phyloP scores from a whole-genome alignment of 495 filamentous ascomycete species.

The Xylaria nigripes region DNA sequence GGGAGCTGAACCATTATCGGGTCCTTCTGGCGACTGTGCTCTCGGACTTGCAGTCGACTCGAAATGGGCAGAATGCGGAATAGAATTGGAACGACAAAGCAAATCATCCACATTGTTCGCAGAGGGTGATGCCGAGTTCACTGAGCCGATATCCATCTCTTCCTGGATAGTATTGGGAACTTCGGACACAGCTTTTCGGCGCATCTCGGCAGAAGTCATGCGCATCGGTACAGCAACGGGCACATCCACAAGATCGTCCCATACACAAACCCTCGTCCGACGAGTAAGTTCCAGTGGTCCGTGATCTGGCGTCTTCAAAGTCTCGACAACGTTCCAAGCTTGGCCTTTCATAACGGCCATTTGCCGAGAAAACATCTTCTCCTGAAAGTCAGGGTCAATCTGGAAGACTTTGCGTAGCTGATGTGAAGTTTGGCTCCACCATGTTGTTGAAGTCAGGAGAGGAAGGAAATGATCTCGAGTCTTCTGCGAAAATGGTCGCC shows the following conservation, averaged over 20 bases:
- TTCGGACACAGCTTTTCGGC: slow-evolving; percentile 45
- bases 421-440: slow-evolving; percentile 94
- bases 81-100: slow-evolving; percentile 54
- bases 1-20: slow-evolving; percentile 6
- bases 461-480: slow-evolving; percentile 92
- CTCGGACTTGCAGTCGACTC: slow-evolving; percentile 53
- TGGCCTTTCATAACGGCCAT: slow-evolving; percentile 99
- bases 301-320: slow-evolving; percentile 82
- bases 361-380: slow-evolving; percentile 93
- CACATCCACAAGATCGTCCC: slow-evolving; percentile 96
- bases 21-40: slow-evolving; percentile 20
- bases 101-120: slow-evolving; percentile 47
- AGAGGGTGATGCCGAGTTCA: slow-evolving; percentile 46
- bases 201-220: slow-evolving; percentile 68
- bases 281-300: slow-evolving; percentile 90
- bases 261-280: slow-evolving; percentile 84
- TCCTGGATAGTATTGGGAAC: slow-evolving; percentile 46
- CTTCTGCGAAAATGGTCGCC: slow-evolving; percentile 87
- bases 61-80: slow-evolving; percentile 79
- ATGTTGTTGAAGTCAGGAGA: slow-evolving; percentile 81
- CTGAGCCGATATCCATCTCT: slow-evolving; percentile 86
- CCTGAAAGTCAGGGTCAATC: slow-evolving; percentile 91
- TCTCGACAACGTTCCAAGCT: slow-evolving; percentile 98
- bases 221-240: slow-evolving; percentile 87
- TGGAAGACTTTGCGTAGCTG: slow-evolving; percentile 76